Base-by-base conservation (phyloP, 805 yeast species). In the Barnettozyma siamensis region DNA sequence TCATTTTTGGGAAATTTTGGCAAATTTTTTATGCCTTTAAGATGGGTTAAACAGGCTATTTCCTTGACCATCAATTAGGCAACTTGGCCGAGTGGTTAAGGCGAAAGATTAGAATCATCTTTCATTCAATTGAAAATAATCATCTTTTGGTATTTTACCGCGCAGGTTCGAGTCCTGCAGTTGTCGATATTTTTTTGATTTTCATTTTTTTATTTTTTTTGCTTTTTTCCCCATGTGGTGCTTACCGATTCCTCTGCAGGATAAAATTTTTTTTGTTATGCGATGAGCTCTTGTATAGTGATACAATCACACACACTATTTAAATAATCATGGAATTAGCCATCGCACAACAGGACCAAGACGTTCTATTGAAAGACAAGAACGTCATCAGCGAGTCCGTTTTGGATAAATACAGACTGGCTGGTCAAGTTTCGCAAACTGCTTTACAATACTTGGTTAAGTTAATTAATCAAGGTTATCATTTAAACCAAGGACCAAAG, bases 351-450 rank as follows among this genome's bases (percentile, higher is more conserved):
- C 82, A 77, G 53, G 93, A 85, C 55, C 80, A 84, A 39, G 81
- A 83, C 53, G 66, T 81, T 50, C 71, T 87, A 45, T 70, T 88
- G 50, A 79, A 78, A 51, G 81, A 81, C 47, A 86, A 78, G 59
- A 88, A 88, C 61, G 73, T 78, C 32, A 71, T 88, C 49, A 70
- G 69, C 50, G 79, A 70, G 24, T 46, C 72, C 15, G 80, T 82
- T 10, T 59, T 87, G 21, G 91, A 83, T 51, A 89, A 88, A 65
- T 88, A 89, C 65, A 76, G 95, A 64, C 70, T 79, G 38, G 96
- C 96, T 5, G 97, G 96, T 36, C 88, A 85, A 63, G 80, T 88
- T 52, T 68, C 93, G 4, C 96, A 89, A 65, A 83, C 95, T 17
- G 82, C 88, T 42, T 69, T 89, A 51, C 65, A 75, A 44, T 83